Evolutionary conservation across 2,329 filamentous ascomycete genomes (phyloP), one percentile per base, ranked within the genome.

Genomic region (Aspergillus costaricaensis): DNA sequence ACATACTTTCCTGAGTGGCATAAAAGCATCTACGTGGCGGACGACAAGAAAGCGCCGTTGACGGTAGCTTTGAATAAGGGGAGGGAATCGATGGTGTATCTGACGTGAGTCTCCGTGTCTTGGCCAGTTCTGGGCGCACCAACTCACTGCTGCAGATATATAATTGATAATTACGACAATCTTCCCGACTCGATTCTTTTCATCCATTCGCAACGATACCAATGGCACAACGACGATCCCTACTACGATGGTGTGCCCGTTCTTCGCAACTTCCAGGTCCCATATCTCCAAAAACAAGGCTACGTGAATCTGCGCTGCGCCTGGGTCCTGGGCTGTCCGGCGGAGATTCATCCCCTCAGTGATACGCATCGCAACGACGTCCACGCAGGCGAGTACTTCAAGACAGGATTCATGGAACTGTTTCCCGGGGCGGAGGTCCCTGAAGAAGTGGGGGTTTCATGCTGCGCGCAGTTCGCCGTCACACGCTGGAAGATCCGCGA

Each of bases 401-500:
- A 79, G 47, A 71, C 74, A 25, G 81, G 79, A 0, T 85, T 83
- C 62, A 74, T 78, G 68, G 74, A 78, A n/a, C 65, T 85, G 3
- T 84, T 85, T 60, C 77, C 77, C 1, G 72, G 69, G 0, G 67
- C 56, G 1, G 67, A 73, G 1, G 68, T 79, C 0, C 83, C 83
- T 0, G 66, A 76, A 12, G 68, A 70, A 17, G 79, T 86, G 4
- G 82, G 80, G 1, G 80, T 80, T 2, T 79, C 79, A 25, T 86
- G 83, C 65, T 85, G 83, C 62, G 82, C 83, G 4, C 83, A 85
- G 62, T 85, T 85, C 65, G 83, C 80, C 0, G 82, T 81, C 1
- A 82, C 81, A 0, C 76, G 72, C 43, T 77, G 80, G 52, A 80
- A 80, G 65, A 77, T 85, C 12, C 70, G 68, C 15, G 72, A 80